These are phyloP conservation scores for Ceratocystis diversiconidia DNA, from an alignment of 2,329 filamentous ascomycete species.

Conservation along the genomic window DNA sequence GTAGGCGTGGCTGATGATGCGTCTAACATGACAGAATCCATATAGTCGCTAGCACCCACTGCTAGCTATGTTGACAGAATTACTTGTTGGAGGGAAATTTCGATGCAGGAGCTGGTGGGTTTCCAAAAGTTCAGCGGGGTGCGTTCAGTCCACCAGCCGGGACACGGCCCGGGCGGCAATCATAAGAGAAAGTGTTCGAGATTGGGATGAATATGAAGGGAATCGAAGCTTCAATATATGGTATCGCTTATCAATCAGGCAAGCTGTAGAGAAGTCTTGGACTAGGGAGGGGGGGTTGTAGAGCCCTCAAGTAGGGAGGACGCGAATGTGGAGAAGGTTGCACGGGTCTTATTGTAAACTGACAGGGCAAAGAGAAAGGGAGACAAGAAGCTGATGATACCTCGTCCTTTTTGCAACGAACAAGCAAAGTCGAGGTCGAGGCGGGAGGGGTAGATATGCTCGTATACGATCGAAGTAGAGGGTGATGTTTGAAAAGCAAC, in stretches of 20 bases:
- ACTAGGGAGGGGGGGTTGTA: neutral
- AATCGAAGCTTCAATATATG: neutral
- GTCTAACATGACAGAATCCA: conserved; percentile 33
- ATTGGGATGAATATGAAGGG: neutral
- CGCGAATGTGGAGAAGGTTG: neutral
- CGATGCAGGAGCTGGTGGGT: neutral
- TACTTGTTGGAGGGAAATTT: neutral
- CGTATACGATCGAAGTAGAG: neutral
- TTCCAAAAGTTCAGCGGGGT: conserved; percentile 9
- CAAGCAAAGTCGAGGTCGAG: neutral
- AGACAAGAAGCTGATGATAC: neutral
- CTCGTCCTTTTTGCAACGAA: neutral
- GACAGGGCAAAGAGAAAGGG: neutral
- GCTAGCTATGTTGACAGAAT: neutral
- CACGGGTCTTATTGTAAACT: neutral
- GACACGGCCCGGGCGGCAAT: conserved; percentile 18
- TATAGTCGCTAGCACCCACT: conserved; percentile 2
- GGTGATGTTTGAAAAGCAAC: neutral
- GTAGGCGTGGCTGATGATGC: conserved; percentile 37
- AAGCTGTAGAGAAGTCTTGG: neutral
- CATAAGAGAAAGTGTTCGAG: conserved; percentile 15
- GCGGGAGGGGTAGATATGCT: neutral
- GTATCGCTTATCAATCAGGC: neutral
- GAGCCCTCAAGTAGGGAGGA: conserved; percentile 4
- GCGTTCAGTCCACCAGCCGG: conserved; percentile 18